Percentiles rank a stretch among this genome's conserved stretches.
Evolutionary conservation across 1,284 basidiomycete species (phyloP).

Genomic region (Naganishia sp.): DNA sequence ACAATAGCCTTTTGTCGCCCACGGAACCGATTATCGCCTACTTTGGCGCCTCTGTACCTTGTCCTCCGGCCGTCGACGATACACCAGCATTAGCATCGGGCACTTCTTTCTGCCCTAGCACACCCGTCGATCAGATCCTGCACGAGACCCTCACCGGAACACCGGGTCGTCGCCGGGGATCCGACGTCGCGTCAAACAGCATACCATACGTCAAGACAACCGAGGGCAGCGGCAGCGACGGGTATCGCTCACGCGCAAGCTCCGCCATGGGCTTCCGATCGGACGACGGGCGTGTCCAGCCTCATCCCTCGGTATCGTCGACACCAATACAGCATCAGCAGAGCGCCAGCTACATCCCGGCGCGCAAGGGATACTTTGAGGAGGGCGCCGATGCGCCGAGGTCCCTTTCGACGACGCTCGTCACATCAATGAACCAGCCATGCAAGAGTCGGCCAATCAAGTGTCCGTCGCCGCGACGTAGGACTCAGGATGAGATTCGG

Average conservation of each 20-base stretch:
- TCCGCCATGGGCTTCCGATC: slow-evolving; percentile 25
- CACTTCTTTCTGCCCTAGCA: not conserved
- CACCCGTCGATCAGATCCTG: slow-evolving; percentile 28
- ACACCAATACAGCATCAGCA: slow-evolving; percentile 4
- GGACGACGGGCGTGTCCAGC: slow-evolving; percentile 2
- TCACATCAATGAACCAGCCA: not conserved
- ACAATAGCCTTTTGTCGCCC: slow-evolving; percentile 7
- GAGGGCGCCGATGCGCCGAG: no score
- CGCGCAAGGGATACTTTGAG: no score
- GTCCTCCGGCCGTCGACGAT: slow-evolving; percentile 24
- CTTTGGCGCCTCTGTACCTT: slow-evolving; percentile 16
- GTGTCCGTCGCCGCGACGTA: slow-evolving; percentile 17
- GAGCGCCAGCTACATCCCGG: no score
- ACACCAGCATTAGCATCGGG: slow-evolving; percentile 26
- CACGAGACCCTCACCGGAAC: slow-evolving; percentile 24
- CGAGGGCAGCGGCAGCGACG: slow-evolving; percentile 23
- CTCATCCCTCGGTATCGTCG: not conserved
- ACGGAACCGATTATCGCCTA: slow-evolving; percentile 7
- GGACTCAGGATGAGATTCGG: slow-evolving; percentile 13
- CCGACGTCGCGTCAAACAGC: not conserved
- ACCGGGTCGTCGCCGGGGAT: slow-evolving; percentile 13
- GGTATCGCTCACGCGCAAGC: slow-evolving; percentile 22
- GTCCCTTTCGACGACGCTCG: no score
- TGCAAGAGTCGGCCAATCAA: slow-evolving; percentile 24
- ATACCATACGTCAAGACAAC: not conserved